Conservation (phyloP, 2,329 filamentous ascomycete genomes). For the Colletotrichum graminicola region DNA sequence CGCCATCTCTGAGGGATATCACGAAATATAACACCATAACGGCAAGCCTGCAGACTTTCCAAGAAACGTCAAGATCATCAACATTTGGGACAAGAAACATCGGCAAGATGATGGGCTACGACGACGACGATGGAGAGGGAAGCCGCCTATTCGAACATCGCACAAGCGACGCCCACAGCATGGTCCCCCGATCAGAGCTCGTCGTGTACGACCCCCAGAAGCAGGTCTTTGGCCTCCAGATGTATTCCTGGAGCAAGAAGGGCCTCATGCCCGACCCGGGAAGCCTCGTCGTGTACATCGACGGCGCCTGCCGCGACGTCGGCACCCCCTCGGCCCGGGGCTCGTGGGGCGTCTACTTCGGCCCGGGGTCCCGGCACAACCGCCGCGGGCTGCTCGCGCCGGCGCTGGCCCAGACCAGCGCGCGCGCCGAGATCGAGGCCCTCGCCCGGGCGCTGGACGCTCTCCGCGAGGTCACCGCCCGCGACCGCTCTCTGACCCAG, state of each 20-base stretch:
- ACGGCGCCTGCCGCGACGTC: constrained; percentile 45
- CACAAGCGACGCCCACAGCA: constrained; percentile 9
- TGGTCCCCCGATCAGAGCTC: constrained; percentile 10
- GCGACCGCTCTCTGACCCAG: constrained; percentile 15
- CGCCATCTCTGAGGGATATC: background rate
- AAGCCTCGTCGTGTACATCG: constrained; percentile 44
- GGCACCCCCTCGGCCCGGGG: constrained; percentile 43
- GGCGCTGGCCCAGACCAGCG: constrained; percentile 39
- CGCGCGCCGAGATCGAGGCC: constrained; percentile 44
- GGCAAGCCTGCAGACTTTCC: too few relatives aligned
- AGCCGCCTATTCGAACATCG: constrained; percentile 9
- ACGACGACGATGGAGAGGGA: constrained; percentile 13
- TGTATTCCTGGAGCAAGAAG: constrained; percentile 7
- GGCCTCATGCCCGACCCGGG: background rate
- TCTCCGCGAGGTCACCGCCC: constrained; percentile 10
- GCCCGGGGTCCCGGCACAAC: constrained; percentile 45
- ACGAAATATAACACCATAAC: background rate
- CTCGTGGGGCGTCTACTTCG: constrained; percentile 47
- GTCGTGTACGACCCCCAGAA: constrained; percentile 26
- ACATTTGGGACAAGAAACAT: background rate
- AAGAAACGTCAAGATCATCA: background rate
- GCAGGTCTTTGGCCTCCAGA: constrained; percentile 18
- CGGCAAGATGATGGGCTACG: constrained; percentile 12
- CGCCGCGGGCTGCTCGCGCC: constrained; percentile 17
- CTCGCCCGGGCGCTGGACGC: constrained; percentile 38